Conservation (phyloP, 116 monocot genomes). For the Iris pallida region DNA sequence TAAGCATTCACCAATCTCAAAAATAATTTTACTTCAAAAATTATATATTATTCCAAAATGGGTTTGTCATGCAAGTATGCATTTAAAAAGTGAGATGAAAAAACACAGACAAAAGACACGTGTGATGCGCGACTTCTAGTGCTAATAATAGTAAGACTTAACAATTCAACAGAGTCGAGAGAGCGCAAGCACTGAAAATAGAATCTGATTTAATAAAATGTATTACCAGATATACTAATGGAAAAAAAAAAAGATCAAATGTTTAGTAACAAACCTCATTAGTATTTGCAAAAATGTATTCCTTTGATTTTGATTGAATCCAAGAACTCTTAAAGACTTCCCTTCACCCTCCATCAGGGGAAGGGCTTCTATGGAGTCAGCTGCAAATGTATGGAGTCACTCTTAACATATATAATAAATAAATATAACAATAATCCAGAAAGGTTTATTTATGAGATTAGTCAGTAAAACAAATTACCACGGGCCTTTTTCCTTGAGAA, state of each 20-base stretch:
- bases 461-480: constrained; percentile 27
- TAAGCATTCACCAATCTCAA: too few species aligned
- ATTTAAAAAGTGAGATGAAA: too few species aligned
- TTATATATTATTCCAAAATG: too few species aligned
- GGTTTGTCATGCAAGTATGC: too few species aligned
- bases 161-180: too few species aligned
- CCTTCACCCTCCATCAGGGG: constrained; percentile 97
- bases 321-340: constrained; percentile 73
- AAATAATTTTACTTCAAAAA: too few species aligned
- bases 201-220: background rate
- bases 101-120: too few species aligned
- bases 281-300: constrained; percentile 70
- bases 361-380: constrained; percentile 48
- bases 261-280: constrained; percentile 60
- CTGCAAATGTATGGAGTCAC: constrained; percentile 17
- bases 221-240: background rate
- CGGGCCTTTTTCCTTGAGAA: constrained; percentile 63
- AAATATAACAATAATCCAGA: background rate
- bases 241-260: background rate
- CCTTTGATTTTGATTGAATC: constrained; percentile 91
- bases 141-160: too few species aligned
- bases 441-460: background rate
- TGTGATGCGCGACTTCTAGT: too few species aligned
- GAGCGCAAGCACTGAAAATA: background rate
- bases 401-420: background rate